These are phyloP conservation scores for Thuja plicata DNA, from an alignment of 83 land plant species.

Conservation along the genomic window DNA sequence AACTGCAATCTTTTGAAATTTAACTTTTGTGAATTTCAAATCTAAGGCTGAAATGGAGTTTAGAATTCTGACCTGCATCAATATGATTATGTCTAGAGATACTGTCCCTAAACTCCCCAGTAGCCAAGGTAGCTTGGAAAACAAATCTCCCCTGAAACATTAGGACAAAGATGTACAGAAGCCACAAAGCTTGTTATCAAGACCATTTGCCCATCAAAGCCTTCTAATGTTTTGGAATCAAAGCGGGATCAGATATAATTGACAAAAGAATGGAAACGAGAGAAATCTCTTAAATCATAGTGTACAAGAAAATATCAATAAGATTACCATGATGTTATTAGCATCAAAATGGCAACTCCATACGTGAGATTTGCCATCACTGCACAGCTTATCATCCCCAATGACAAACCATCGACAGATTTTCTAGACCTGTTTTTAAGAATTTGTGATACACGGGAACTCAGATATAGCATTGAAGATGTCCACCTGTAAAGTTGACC, in stretches of 20 bases:
- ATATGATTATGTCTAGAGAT: constrained; percentile 33
- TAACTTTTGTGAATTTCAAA: background rate
- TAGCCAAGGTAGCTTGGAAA: constrained; percentile 46
- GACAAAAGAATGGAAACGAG: background rate
- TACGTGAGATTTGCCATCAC: constrained; percentile 40
- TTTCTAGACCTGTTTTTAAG: constrained; percentile 33
- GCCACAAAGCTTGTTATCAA: background rate
- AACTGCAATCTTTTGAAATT: background rate
- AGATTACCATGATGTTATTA: constrained; percentile 31
- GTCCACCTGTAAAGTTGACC: constrained; percentile 31
- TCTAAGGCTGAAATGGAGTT: background rate
- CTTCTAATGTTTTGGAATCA: background rate
- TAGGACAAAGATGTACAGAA: background rate
- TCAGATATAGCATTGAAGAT: constrained; percentile 37
- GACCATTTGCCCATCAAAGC: background rate
- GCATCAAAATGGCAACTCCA: constrained; percentile 42
- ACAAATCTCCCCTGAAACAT: constrained; percentile 32
- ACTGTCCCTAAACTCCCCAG: constrained; percentile 52
- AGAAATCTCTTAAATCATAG: background rate
- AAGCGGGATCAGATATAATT: background rate
- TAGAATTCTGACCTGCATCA: constrained; percentile 35
- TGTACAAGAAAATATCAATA: background rate
- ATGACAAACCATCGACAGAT: constrained; percentile 45
- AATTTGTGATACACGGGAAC: constrained; percentile 39
- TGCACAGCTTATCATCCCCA: constrained; percentile 46